phyloP scores from a whole-genome alignment of 1,284 basidiomycete genomes.

The Sporisorium graminicola region DNA sequence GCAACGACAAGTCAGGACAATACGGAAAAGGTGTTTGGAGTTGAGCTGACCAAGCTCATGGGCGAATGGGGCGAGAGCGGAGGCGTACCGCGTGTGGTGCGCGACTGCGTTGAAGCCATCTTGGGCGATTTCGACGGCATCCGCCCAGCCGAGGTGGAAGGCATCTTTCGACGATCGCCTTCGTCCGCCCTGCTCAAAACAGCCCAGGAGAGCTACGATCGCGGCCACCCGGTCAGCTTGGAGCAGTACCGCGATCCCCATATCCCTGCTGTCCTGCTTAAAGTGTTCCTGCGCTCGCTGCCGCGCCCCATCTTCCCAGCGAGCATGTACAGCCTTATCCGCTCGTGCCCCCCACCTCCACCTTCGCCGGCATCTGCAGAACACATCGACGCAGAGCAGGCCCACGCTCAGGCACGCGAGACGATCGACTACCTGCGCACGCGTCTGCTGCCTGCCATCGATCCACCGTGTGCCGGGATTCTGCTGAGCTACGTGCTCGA shows the following conservation, averaged over 20 bases:
- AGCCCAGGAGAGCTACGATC: conserved; percentile 83
- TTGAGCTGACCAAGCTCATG: conserved; percentile 83
- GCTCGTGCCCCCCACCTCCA: conserved; percentile 76
- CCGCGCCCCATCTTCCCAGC: conserved; percentile 82
- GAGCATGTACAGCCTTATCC: conserved; percentile 76
- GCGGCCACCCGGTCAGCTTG: conserved; percentile 83
- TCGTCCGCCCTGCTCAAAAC: conserved; percentile 78
- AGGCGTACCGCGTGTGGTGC: conserved; percentile 81
- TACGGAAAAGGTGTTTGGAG: conserved; percentile 80
- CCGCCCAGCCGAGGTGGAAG: conserved; percentile 79
- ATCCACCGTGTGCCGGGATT: conserved; percentile 78
- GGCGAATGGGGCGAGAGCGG: conserved; percentile 81
- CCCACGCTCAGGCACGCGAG: conserved; percentile 71
- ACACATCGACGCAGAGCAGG: background rate
- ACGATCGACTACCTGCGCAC: conserved; percentile 68
- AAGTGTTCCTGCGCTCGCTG: conserved; percentile 84
- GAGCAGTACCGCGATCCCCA: conserved; percentile 80
- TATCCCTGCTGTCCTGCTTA: conserved; percentile 84
- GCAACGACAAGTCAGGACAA: conserved; percentile 69
- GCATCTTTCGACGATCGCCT: conserved; percentile 83
- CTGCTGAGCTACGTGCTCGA: conserved; percentile 80
- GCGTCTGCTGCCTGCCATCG: conserved; percentile 74
- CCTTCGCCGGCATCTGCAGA: conserved; percentile 10
- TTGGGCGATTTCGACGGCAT: conserved; percentile 27
- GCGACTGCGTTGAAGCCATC: conserved; percentile 80